Base-by-base conservation (phyloP, 306 rosid genomes). In the Cucurbita maxima region DNA sequence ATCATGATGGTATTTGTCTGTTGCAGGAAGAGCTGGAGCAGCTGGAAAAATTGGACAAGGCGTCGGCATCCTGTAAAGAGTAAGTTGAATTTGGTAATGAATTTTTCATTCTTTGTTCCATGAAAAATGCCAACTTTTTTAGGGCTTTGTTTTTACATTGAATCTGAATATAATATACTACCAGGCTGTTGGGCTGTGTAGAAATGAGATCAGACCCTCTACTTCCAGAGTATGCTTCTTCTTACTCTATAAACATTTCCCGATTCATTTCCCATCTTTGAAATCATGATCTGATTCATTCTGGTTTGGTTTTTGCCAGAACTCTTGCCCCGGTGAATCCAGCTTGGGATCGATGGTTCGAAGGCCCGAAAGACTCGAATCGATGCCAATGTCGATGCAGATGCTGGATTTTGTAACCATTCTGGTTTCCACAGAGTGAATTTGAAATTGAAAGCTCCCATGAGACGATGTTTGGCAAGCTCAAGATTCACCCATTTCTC, bases 261-360 rank as follows among this genome's bases (percentile, higher is more conserved):
- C 40, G 6, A 37, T 36, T 63, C 51, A 40, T 63, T 63, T 63
- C 34, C 8, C 52, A 11, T 18, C 11, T 43, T 66, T 38, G 11
- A 16, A 66, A 10, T 66, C 53, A 66, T 6, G 3, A 6, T 19
- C 14, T 14, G 43, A 48, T 69, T 50, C 44, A 12, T 13, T 68
- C 5, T 30, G 34, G 4, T 25, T 50, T 6, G 37, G n/a, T 48
- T 69, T 69, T 48, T 0, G 3, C n/a, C 22, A 69, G 97, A 75
- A 87, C 96, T 37, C 69, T 54, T 37, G 90, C 92, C 62, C 98
- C 97, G 5, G 14, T 81, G 34, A 90, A 79, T 86, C 87, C 90
- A 41, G 60, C 77, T 8, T 93, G 98, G 97, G 98, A 93, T 80
- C 80, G 90, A 78, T 93, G 98, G 98, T 93, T 93, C 68, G 98